Evolutionary conservation across 345 rosid genomes (phyloP), one percentile per base, ranked within the genome.

Genomic region (Lepidium sativum): DNA sequence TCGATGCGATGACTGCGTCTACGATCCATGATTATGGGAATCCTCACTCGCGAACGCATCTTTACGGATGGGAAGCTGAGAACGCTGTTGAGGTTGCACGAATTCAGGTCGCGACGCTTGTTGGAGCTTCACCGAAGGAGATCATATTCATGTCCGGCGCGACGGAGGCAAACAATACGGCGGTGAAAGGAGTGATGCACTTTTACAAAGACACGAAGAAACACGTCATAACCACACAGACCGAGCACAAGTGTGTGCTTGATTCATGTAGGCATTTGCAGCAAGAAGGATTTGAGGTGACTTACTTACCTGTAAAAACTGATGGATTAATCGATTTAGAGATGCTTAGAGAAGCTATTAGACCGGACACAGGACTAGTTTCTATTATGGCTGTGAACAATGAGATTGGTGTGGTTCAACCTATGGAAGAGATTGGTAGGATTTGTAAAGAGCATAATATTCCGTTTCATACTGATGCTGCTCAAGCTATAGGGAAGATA

Each of bases 31-130:
- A 84, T 16, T 94, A 75, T 51, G 97, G 97, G 0, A 94, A 90
- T 67, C 95, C 99, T 38, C 99, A 94, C 82, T 94, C 99, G 6
- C 91, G 99, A 5, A 89, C 99, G 43, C 97, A 94, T 71, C 83
- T 90, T 7, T 90, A 76, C 77, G 99, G 99, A 12, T 94, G 99
- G 99, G 99, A 94, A 70, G 92, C 99, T 1, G 97, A 94, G 54
- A 72, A 55, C 57, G 99, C 96, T 2, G 95, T 84, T 2, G 99
- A 94, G 62, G 69, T 83, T 2, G 92, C 99, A 12, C 88, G 97
- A 41, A 70, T 78, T 15, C 89, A 88, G 21, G 82, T 90, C 29
- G 90, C 97, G 8, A 77, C 76, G n/a, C 75, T 94, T 14, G 78
- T 94, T 65, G 84, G 84, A 17, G 96, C 97, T 15, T 87, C 97